Evolutionary conservation across 2,329 filamentous ascomycete species (phyloP).

Genomic region (Beauveria sp.): DNA sequence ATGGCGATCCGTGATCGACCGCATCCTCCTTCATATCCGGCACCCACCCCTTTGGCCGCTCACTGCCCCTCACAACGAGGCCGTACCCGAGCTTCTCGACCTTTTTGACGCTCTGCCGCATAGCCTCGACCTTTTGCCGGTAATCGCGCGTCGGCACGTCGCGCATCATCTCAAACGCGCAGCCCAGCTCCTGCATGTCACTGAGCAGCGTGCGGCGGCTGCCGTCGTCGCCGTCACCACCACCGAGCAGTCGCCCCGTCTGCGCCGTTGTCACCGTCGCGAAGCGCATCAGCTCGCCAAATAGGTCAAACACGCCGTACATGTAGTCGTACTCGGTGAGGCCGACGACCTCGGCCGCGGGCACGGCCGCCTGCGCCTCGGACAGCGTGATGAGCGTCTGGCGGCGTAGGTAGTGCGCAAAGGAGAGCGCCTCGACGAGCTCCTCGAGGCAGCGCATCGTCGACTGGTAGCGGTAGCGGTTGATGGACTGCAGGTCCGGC

Average conservation of each 20-base stretch:
- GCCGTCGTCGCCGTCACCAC: too few relatives aligned
- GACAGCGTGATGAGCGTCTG: conserved; percentile 66
- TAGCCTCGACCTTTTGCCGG: conserved; percentile 74
- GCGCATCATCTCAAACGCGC: conserved; percentile 66
- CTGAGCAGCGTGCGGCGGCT: conserved; percentile 55
- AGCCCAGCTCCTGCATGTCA: conserved; percentile 73
- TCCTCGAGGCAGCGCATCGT: conserved; percentile 87
- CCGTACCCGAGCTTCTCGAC: conserved; percentile 89
- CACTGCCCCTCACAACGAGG: conserved; percentile 75
- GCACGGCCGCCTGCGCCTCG: conserved; percentile 46
- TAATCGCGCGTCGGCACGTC: conserved; percentile 51
- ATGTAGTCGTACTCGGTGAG: conserved; percentile 81
- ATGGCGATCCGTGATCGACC: conserved; percentile 22
- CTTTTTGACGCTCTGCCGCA: conserved; percentile 85
- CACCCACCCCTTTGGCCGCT: conserved; percentile 86
- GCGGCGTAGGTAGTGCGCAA: conserved; percentile 76
- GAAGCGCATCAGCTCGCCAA: conserved; percentile 95
- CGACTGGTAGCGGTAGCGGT: conserved; percentile 72
- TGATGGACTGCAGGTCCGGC: conserved; percentile 68
- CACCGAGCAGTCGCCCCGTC: conserved; percentile 45
- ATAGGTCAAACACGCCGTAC: conserved; percentile 86
- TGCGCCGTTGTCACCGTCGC: conserved; percentile 83
- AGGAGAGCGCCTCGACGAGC: conserved; percentile 85
- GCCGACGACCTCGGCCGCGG: conserved; percentile 38
- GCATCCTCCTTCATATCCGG: conserved; percentile 56